Evolutionary conservation across 257 asterid species (phyloP), one percentile per base, ranked within the genome.

Genomic region (Nicotiana paniculata): DNA sequence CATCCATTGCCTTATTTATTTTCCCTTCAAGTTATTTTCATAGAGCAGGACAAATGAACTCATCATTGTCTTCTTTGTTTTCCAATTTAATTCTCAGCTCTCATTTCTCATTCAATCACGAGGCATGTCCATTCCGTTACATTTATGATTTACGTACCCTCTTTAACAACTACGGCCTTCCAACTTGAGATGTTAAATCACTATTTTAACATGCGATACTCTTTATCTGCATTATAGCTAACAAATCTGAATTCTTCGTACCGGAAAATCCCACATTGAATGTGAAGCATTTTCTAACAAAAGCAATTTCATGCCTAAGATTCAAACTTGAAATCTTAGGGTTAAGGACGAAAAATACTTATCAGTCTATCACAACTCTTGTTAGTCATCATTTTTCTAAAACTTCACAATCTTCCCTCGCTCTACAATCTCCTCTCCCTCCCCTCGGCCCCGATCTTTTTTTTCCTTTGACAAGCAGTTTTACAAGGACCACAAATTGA

Each of bases 151-250:
- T 46, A 35, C 51, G 51, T 43, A 43, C 58, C 75, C 63, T 75
- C 59, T 78, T 55, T n/a, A 24, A 43, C 79, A 84, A 77, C 77
- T 74, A 65, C 68, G 69, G 37, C 81, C 64, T 84, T 81, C 79
- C 82, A 83, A 37, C 43, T 74, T 48, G 62, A 46, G 62, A 74
- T 48, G 43, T 26, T 74, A 3, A 3, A 46, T 74, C 21, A 43
- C 1, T 8, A 8, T 2, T 43, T 8, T 8, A 8, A 8, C 0
- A 8, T 2, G 51, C 0, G 2, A 3, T 39, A 10, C 1, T 39
- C 10, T 39, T 39, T 37, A 37, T 6, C 0, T 37, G 46, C 0
- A 6, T 6, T 37, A 9, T 10, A 3, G 51, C 51, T 0, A 10
- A 43, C 2, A 43, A 43, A 43, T 8, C 3, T 8, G 1, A 43